Base-by-base conservation (phyloP, 192 early-diverging fungal species). In the Geranomyces variabilis region DNA sequence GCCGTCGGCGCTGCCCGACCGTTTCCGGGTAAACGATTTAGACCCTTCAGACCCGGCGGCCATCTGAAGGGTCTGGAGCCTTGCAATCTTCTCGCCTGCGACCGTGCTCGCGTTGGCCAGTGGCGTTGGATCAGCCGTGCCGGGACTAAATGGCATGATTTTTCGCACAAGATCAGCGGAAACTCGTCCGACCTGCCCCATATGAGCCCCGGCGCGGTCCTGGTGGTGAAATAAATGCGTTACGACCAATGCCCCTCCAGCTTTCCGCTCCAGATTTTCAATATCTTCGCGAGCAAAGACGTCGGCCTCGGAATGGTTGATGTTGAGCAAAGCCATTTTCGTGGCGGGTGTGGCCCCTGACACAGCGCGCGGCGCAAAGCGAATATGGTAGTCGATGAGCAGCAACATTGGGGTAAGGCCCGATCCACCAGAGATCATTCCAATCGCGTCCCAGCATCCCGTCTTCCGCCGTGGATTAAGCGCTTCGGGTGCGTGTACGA, bases 301-400 rank as follows among this genome's bases (percentile, higher is more conserved):
- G 51, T 79, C 78, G 22, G 14, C 48, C 1, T 79, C 78, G 47
- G 56, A 63, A 10, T 48, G 58, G 47, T 68, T 67, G 22, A 60
- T 34, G 17, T 63, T 60, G 33, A 77, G 69, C 19, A 79, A 49
- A 29, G 63, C 56, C 26, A 73, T 66, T 30, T 64, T 49, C 22
- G 45, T 31, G 41, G 34, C 6, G 4, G 74, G 75, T 21, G 29
- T 28, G 33, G 66, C 71, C 26, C 34, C 73, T 0, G 46, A 24
- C 9, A 70, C 43, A 29, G 66, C 75, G 15, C 75, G 53, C 19
- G 26, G 34, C 22, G 61, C 63, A 49, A 69, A 56, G 19, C 68
- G 43, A 26, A 79, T 59, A 44, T 79, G 75, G 60, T 69, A 79
- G 33, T 79, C 78, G 60, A 79, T 77, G 31, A 77, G 1, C n/a